phyloP scores from a whole-genome alignment of 306 rosid genomes.

The Fragaria iinumae region DNA sequence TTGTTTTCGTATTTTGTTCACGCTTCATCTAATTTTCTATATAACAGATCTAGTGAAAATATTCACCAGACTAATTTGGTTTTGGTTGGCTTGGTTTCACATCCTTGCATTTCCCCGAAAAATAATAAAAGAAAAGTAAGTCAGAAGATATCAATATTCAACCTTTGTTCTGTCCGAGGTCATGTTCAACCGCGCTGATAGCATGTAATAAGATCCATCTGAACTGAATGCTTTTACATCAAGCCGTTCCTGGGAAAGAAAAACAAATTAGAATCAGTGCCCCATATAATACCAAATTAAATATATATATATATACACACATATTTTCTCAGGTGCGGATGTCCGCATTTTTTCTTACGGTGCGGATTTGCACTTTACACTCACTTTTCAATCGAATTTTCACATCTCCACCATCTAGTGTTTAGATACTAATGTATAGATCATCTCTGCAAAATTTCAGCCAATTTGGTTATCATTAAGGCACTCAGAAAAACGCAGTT shows the following conservation, averaged over 20 bases:
- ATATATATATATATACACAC: neutral
- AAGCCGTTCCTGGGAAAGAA: conserved; percentile 63
- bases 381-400: too few relatives aligned
- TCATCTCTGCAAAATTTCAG: too few relatives aligned
- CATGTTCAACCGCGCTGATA: conserved; percentile 77
- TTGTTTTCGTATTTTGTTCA: neutral
- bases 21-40: too few relatives aligned
- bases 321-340: too few relatives aligned
- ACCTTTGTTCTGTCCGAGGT: conserved; percentile 98
- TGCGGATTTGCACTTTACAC: too few relatives aligned
- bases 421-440: too few relatives aligned
- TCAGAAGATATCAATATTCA: conserved; percentile 15
- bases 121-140: neutral
- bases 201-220: conserved; percentile 92
- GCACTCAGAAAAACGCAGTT: too few relatives aligned
- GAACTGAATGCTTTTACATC: conserved; percentile 84
- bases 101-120: neutral
- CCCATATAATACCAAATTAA: conserved; percentile 21
- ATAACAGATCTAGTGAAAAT: neutral
- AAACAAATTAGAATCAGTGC: conserved; percentile 20
- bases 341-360: too few relatives aligned
- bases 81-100: neutral
- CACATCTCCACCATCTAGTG: too few relatives aligned
- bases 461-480: too few relatives aligned
- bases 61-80: neutral